phyloP scores from a whole-genome alignment of 1,284 basidiomycete genomes.

The Puccinia horiana region DNA sequence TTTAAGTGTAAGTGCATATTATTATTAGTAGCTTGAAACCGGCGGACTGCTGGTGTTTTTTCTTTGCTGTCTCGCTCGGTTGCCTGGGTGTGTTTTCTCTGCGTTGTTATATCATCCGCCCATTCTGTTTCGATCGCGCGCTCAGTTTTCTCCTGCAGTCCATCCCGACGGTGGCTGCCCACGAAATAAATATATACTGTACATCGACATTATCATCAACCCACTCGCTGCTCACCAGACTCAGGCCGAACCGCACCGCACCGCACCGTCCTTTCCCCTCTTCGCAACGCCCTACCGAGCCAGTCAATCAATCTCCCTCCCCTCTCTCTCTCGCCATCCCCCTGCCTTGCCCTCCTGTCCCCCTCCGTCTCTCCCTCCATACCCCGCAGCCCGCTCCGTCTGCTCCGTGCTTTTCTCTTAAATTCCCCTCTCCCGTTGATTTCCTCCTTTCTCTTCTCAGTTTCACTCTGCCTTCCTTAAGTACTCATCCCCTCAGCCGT shows the following conservation, averaged over 20 bases:
- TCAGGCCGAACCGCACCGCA: slow-evolving; percentile 22
- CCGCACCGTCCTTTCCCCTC: slow-evolving; percentile 36
- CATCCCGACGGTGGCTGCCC: slow-evolving; percentile 37
- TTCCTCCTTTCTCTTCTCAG: not conserved
- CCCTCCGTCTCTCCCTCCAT: slow-evolving; percentile 6
- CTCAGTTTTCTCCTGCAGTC: not conserved
- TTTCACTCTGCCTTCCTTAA: not conserved
- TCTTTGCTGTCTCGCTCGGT: slow-evolving; percentile 34
- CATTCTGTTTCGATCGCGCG: slow-evolving; percentile 14
- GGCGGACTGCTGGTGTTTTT: not conserved
- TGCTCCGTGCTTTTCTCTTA: slow-evolving; percentile 2
- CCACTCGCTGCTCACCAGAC: slow-evolving; percentile 31
- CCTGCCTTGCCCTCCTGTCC: slow-evolving; percentile 37
- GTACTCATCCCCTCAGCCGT: not conserved
- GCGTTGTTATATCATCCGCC: slow-evolving; percentile 16
- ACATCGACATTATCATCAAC: slow-evolving; percentile 7
- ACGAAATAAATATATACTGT: no score
- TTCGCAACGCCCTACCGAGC: slow-evolving; percentile 42
- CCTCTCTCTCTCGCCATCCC: not conserved
- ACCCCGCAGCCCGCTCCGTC: not conserved
- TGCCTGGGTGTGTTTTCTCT: slow-evolving; percentile 25
- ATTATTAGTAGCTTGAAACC: not conserved
- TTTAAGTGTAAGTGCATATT: not conserved
- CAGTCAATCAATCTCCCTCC: slow-evolving; percentile 16
- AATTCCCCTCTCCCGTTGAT: not conserved